Evolutionary conservation across 1,139 yeast genomes (phyloP), one percentile per base, ranked within the genome.

Genomic region (Yamadazyma blattariae): DNA sequence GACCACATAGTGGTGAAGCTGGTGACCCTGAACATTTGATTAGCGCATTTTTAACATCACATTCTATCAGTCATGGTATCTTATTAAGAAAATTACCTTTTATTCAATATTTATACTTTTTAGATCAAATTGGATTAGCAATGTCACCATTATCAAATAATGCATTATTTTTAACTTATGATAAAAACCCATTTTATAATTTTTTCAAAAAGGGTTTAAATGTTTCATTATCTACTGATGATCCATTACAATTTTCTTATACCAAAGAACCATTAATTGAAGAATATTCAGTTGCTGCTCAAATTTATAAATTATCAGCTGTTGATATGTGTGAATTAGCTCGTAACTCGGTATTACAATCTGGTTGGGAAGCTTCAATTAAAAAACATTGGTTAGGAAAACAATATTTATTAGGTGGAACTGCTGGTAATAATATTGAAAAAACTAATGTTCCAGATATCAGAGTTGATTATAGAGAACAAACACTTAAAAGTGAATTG

Each of bases 1-100:
- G 98, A 52, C 99, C 99, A 2, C 99, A 94, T 58, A 87, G 96
- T 51, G 99, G 99, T 45, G 99, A 94, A 61, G 99, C 98, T 5
- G 99, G 99, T 36, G 97, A 94, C 52, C 97, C 98, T 1, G 97
- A 90, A 52, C 98, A 94, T 64, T 72, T 94, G 56, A 88, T 90
- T 29, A 76, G 92, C 37, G 94, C 98, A 1, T 94, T 85, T 53
- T 64, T 94, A 52, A 79, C 95, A 0, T 81, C 97, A 1, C 95
- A 92, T 53, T 87, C 95, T 35, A 94, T 92, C 43, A 87, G 95
- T 29, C 99, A 94, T 56, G 99, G 99, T 40, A 94, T 94, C 42
- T 62, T 90, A 41, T 70, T 94, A 50, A 78, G 98, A 60, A 94
- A 94, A 60, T 77, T 92, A 32, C 98, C 98, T 27, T 89, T 86